Base-by-base conservation (phyloP, 768 basidiomycete species). In the Galerina marginata region DNA sequence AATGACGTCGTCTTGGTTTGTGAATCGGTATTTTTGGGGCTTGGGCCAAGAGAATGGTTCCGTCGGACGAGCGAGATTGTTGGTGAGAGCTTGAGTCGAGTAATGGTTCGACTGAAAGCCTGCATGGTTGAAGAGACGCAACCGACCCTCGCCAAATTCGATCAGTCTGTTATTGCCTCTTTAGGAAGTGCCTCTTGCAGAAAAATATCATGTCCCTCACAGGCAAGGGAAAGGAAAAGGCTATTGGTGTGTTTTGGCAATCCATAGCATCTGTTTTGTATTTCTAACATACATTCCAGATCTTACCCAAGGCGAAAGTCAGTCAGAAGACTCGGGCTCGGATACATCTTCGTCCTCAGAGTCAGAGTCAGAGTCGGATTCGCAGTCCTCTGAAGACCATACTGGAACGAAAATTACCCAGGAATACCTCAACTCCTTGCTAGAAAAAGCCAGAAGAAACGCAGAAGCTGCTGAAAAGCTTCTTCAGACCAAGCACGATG, bases 1-100 rank as follows among this genome's bases (percentile, higher is more conserved):
- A 99, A 99, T 37, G 97, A 96, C 0, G 95, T 82, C 5, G 89
- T 91, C 59, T 76, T 73, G 12, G 74, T 62, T 26, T 76, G 65
- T 12, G 60, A 40, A 26, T 72, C 45, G 6, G 45, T 4, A 46
- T 56, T 47, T 48, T 52, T 61, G 54, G 50, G 65, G 39, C 57
- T 65, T 6, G 60, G 44, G 54, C 59, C 60, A 49, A 74, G 69
- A 25, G 72, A 67, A 45, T 69, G 68, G 43, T 70, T 60, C 15
- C 61, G 49, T 20, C 72, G 70, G 37, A 58, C 38, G 38, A 48
- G 62, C 4, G 49, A 38, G 29, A 42, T 53, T 7, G 52, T 49
- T 15, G 65, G 53, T 37, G 67, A 56, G 25, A 62, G 62, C 47
- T 60, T 58, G 6, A 71, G 46, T 39, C 63, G 65, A 61, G 60